Percentiles rank a stretch among this genome's conserved stretches.
These are phyloP conservation scores for Penicillium salamii DNA, from an alignment of 495 filamentous ascomycete genomes.

Conservation along the genomic window DNA sequence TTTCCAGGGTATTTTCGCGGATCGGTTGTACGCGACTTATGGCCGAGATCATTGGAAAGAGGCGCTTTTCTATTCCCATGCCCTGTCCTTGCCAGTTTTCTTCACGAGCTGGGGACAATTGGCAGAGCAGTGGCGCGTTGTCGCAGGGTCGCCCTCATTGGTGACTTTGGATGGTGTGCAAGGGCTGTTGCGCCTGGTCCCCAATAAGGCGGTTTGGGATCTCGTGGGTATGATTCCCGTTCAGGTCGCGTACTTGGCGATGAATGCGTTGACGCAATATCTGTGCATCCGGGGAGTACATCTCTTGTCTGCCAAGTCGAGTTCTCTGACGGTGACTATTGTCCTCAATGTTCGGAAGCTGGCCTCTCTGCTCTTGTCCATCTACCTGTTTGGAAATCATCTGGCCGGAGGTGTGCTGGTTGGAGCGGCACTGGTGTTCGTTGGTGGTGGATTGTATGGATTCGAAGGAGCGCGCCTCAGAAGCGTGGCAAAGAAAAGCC, in stretches of 20 bases:
- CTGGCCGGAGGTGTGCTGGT: slow-evolving; percentile 70
- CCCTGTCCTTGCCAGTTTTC: slow-evolving; percentile 71
- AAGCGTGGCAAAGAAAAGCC: slow-evolving; percentile 24
- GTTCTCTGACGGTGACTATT: slow-evolving; percentile 92
- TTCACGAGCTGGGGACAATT: slow-evolving; percentile 46
- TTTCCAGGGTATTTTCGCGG: slow-evolving; percentile 92
- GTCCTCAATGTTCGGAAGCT: slow-evolving; percentile 94
- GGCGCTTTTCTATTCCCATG: slow-evolving; percentile 90
- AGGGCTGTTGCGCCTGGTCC: slow-evolving; percentile 1
- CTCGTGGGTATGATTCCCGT: slow-evolving; percentile 55
- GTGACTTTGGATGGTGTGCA: slow-evolving; percentile 12
- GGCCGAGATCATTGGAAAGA: slow-evolving; percentile 87
- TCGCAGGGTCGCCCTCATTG: slow-evolving; percentile 47
- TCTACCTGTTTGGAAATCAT: slow-evolving; percentile 87
- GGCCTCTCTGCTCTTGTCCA: slow-evolving; percentile 84
- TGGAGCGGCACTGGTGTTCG: slow-evolving; percentile 82
- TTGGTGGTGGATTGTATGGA: slow-evolving; percentile 83
- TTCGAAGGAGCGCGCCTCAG: slow-evolving; percentile 58
- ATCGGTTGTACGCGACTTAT: slow-evolving; percentile 80
- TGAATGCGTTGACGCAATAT: slow-evolving; percentile 91
- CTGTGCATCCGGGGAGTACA: slow-evolving; percentile 94
- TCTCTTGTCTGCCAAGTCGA: slow-evolving; percentile 76
- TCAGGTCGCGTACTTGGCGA: slow-evolving; percentile 65
- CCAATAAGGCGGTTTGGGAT: slow-evolving; percentile 9
- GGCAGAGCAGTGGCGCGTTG: slow-evolving; percentile 43